Base-by-base conservation (phyloP, 2,329 filamentous ascomycete species). In the Ilyonectria sp. region DNA sequence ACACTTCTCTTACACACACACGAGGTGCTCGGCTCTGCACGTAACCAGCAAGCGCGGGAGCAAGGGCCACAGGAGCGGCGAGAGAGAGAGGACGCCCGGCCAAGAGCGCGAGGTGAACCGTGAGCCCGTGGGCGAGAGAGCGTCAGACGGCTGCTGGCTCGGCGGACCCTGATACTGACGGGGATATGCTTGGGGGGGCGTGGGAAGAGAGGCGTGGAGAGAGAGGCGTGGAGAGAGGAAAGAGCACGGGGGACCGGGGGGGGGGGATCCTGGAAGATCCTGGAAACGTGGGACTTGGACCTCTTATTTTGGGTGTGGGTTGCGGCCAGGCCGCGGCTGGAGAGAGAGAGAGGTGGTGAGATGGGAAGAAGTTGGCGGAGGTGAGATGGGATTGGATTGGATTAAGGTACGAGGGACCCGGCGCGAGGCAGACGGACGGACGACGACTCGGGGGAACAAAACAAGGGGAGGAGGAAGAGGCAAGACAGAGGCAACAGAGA, bases 111-210 rank as follows among this genome's bases (percentile, higher is more conserved):
- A 62, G 50, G 29, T 44, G 49, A 56, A 35, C 53, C 40, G 40
- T 43, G 37, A 40, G 37, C 37, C 37, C 37, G 37, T 40, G 53
- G 52, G 23, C 17, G 40, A 47, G 40, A 40, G 40, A 40, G 15
- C 40, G 40, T 40, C 33, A 60, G 63, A 65, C 26, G 26, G 26
- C 47, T 65, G 62, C 62, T 55, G 35, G 62, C 10, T 26, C 62
- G 37, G 62, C 50, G 56, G 62, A 65, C 63, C 56, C 63, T 65
- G 63, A 65, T 65, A 65, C 63, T 60, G 63, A 49, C 63, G 56
- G 63, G 60, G 63, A 55, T 55, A 53, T 60, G 55, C 50, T 53
- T 53, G 55, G 37, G 26, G 19, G 44, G n/a, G 46, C 21, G 47
- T 44, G 49, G 56, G 21, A 21, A 49, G 46, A 40, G 63, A 55